Evolutionary conservation across 2,329 filamentous ascomycete genomes (phyloP), one percentile per base, ranked within the genome.

Genomic region (Bipolaris cookei): DNA sequence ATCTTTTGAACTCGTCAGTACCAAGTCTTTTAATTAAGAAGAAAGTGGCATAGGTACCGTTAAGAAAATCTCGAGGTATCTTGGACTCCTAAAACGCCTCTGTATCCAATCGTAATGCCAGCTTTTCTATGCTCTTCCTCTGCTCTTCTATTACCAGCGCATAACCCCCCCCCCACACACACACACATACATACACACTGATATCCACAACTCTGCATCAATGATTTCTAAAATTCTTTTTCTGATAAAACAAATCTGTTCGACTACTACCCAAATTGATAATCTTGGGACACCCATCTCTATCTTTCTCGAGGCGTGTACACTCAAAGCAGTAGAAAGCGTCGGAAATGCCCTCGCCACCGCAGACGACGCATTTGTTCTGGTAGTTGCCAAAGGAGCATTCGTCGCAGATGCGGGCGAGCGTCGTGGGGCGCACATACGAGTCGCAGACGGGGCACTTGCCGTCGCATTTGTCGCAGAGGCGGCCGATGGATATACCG

Each of bases 281-380:
- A 79, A 99, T 99, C 86, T 99, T 99, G 51, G 95, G 95, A 78
- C 95, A 99, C 2, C 95, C 95, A 75, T 99, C 95, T 59, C 95
- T 84, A 76, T 99, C 95, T 80, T 98, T 99, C 77, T 99, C 95
- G 14, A 99, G 81, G 6, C 95, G 86, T 57, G 95, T 99, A 77
- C 95, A 99, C 80, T 99, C 95, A 75, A 98, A 98, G 83, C 95
- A 99, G 82, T 99, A 99, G 79, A 98, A 98, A 47, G 95, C 95
- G 77, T 99, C 95, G 32, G 90, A 95, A 76, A 99, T 99, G 28
- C 95, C 95, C 81, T 98, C 95, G 69, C 95, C 95, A 76, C 95
- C 95, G 79, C 95, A 99, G 41, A 99, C 95, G 67, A 99, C 92
- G 77, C 95, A 99, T 80, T 99, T 99, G 83, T 99, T 99, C 82